These are phyloP conservation scores for Colletotrichum somersetense DNA, from an alignment of 2,329 filamentous ascomycete genomes.

Conservation along the genomic window DNA sequence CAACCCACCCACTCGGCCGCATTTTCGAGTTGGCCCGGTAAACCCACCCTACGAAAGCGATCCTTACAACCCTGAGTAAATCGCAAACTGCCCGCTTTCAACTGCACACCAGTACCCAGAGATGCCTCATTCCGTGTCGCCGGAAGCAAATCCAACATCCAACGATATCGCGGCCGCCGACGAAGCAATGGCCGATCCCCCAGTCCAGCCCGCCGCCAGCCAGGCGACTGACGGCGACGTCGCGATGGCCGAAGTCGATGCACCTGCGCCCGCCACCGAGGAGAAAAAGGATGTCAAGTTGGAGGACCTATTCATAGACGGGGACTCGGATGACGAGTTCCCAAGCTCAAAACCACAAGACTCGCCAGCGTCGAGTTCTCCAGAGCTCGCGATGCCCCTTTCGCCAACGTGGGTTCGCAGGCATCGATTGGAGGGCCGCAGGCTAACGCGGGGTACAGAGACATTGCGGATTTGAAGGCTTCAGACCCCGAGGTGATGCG, in stretches of 20 bases:
- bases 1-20: neutral
- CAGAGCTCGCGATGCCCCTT: conserved; percentile 51
- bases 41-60: conserved; percentile 8
- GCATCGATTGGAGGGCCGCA: neutral
- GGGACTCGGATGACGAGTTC: conserved; percentile 73
- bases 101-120: neutral
- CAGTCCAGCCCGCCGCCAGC: conserved; percentile 47
- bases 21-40: conserved; percentile 29
- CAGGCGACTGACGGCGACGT: conserved; percentile 53
- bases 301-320: conserved; percentile 70
- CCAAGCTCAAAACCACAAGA: conserved; percentile 60
- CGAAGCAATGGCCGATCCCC: conserved; percentile 52
- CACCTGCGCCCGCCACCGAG: conserved; percentile 44
- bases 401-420: conserved; percentile 57
- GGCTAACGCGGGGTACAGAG: conserved; percentile 45
- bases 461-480: conserved; percentile 56
- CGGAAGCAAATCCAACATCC: conserved; percentile 48
- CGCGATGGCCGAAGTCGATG: conserved; percentile 55
- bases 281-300: conserved; percentile 64
- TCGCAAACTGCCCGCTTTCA: neutral
- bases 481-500: conserved; percentile 89
- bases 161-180: conserved; percentile 46
- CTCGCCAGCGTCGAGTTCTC: conserved; percentile 57
- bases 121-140: conserved; percentile 62
- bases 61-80: neutral